Evolutionary conservation across 2,329 filamentous ascomycete genomes (phyloP).

Genomic region (Pseudocercospora ulei): DNA sequence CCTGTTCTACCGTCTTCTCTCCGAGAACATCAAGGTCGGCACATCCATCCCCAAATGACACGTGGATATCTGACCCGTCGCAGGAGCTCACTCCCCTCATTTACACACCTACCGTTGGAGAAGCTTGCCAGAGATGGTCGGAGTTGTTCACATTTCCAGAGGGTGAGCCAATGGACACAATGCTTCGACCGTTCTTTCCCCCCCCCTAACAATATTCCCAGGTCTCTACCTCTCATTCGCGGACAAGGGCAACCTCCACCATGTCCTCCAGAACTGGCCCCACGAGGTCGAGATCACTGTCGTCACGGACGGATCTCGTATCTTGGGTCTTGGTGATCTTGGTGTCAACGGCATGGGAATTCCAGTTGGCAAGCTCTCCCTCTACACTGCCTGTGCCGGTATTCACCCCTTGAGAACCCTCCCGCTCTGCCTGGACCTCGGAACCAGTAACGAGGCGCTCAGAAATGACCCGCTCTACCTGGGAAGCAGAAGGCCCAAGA

Average conservation of each 20-base stretch:
- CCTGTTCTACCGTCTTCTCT: constrained; percentile 72
- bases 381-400: constrained; percentile 92
- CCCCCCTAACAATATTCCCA: constrained; percentile 21
- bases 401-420: constrained; percentile 68
- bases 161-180: constrained; percentile 42
- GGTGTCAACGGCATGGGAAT: constrained; percentile 97
- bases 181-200: not conserved
- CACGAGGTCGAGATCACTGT: constrained; percentile 92
- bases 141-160: constrained; percentile 92
- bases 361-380: constrained; percentile 86
- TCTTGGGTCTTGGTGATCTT: constrained; percentile 82
- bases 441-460: constrained; percentile 54
- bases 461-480: constrained; percentile 81
- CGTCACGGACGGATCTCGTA: constrained; percentile 90
- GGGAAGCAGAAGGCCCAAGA: constrained; percentile 74
- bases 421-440: constrained; percentile 54
- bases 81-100: constrained; percentile 73
- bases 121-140: constrained; percentile 93
- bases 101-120: constrained; percentile 84
- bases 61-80: constrained; percentile 6
- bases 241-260: constrained; percentile 79
- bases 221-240: constrained; percentile 89
- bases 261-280: constrained; percentile 89
- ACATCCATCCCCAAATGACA: not conserved
- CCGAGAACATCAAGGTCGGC: constrained; percentile 56